Conservation (phyloP, 108 stramenopile species). For the Nitzschia palea region DNA sequence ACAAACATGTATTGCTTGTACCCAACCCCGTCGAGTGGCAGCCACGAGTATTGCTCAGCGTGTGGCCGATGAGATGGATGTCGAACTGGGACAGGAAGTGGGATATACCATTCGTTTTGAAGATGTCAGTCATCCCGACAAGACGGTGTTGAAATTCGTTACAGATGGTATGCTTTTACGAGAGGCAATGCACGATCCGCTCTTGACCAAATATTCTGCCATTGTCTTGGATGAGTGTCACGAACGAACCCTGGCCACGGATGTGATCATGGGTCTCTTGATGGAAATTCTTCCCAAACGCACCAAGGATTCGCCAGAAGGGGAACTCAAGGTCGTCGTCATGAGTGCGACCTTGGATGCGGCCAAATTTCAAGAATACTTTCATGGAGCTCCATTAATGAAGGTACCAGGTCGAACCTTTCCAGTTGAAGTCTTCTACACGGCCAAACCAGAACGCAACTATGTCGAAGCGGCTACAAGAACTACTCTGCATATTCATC, state of each 20-base stretch:
- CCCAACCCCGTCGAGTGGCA: slow-evolving; percentile 98
- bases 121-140: slow-evolving; percentile 74
- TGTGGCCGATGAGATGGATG: slow-evolving; percentile 99
- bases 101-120: slow-evolving; percentile 99
- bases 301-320: slow-evolving; percentile 62
- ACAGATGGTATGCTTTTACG: slow-evolving; percentile 94
- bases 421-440: slow-evolving; percentile 98
- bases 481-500: slow-evolving; percentile 96
- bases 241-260: slow-evolving; percentile 97
- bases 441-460: slow-evolving; percentile 96
- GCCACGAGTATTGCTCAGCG: slow-evolving; percentile 97
- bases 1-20: slow-evolving; percentile 89
- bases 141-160: slow-evolving; percentile 90
- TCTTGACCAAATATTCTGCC: slow-evolving; percentile 85
- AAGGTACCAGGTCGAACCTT: slow-evolving; percentile 97
- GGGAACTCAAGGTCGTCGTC: slow-evolving; percentile 95
- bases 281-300: slow-evolving; percentile 93
- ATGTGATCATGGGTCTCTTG: slow-evolving; percentile 98
- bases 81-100: slow-evolving; percentile 91
- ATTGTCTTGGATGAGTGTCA: slow-evolving; percentile 99
- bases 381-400: slow-evolving; percentile 83
- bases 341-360: slow-evolving; percentile 99
- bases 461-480: slow-evolving; percentile 98
- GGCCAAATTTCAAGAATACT: slow-evolving; percentile 91
- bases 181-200: slow-evolving; percentile 98